Evolutionary conservation across 495 filamentous ascomycete genomes (phyloP).

Genomic region (Evansstolkia leycettana): DNA sequence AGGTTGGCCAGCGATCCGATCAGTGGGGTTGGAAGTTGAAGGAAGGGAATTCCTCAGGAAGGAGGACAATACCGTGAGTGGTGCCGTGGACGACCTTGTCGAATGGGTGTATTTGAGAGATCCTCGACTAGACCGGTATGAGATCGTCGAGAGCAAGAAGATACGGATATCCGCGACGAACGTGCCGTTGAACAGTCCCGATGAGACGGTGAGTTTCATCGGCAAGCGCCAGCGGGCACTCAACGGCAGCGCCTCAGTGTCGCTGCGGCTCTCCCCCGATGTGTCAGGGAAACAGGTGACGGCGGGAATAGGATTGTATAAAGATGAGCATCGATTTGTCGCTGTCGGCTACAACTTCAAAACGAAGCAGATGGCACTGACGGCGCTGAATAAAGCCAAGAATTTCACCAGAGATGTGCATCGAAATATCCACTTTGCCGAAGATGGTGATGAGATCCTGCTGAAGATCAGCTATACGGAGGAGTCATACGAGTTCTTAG

Average conservation of each 20-base stretch:
- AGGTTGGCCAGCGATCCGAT: slow-evolving; percentile 33
- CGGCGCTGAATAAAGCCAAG: slow-evolving; percentile 2
- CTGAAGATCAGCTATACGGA: slow-evolving; percentile 1
- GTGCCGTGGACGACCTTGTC: neutral
- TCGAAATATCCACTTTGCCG: too few species aligned
- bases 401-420: too few species aligned
- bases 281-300: neutral
- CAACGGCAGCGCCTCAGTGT: neutral
- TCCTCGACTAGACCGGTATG: slow-evolving; percentile 2
- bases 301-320: slow-evolving; percentile 1
- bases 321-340: slow-evolving; percentile 7
- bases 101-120: slow-evolving; percentile 8
- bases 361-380: slow-evolving; percentile 1
- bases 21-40: too few species aligned
- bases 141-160: neutral
- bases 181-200: neutral
- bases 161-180: neutral
- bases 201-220: slow-evolving; percentile 2
- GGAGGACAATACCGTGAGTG: too few species aligned
- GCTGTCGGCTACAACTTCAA: slow-evolving; percentile 2
- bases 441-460: neutral
- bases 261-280: neutral
- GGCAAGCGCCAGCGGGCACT: slow-evolving; percentile 8
- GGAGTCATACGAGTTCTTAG: slow-evolving; percentile 1
- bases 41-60: neutral